Conservation (phyloP, 164 flowering plant genomes). For the Chimonanthus praecox region DNA sequence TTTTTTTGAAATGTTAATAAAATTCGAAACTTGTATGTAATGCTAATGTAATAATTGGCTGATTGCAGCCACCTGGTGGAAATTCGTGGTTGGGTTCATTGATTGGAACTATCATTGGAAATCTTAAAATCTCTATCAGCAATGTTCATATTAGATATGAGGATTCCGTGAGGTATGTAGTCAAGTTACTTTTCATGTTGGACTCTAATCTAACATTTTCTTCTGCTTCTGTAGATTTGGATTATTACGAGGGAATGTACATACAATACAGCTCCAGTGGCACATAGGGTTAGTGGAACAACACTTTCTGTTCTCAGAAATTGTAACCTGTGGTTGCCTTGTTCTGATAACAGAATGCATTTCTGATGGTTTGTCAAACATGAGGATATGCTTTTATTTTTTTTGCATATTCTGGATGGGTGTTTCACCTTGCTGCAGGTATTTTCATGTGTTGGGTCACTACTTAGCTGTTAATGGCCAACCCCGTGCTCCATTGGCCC, state of each 20-base stretch:
- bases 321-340: not conserved
- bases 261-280: not conserved
- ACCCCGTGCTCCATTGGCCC: not conserved
- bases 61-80: constrained; percentile 62
- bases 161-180: constrained; percentile 69
- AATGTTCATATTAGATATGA: constrained; percentile 98
- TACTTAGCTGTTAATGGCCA: not conserved
- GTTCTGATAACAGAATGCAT: not conserved
- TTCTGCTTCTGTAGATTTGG: constrained; percentile 4
- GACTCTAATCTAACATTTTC: not conserved
- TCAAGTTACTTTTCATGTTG: not conserved
- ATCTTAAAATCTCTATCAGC: constrained; percentile 88
- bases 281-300: not conserved
- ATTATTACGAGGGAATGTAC: not conserved
- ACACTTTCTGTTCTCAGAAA: not conserved
- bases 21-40: not conserved
- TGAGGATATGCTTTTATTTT: not conserved
- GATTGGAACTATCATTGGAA: constrained; percentile 87
- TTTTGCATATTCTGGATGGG: not conserved
- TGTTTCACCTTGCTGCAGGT: not conserved
- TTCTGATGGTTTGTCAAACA: not conserved
- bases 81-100: constrained; percentile 97
- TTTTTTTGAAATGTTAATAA: not conserved
- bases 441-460: not conserved
- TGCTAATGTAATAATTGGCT: not conserved